A percentile compares a stretch with the other conserved stretches of the same genome.
Evolutionary conservation across 805 yeast species (phyloP).

Genomic region (Wickerhamomyces strasburgensis): DNA sequence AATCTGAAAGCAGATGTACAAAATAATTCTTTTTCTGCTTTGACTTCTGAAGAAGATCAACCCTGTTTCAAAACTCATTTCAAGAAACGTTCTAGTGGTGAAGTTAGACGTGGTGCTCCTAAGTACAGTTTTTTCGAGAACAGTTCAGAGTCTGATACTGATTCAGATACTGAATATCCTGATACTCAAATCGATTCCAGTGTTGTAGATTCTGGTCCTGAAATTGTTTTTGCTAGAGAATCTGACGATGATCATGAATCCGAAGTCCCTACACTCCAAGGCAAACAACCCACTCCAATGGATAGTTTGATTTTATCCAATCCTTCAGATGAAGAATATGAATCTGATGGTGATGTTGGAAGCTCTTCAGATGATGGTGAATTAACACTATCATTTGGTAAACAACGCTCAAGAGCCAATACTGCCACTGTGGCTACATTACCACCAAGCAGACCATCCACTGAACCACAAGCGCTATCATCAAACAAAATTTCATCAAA

Average conservation of each 20-base stretch:
- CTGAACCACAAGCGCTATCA: not conserved
- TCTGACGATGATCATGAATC: slow-evolving; percentile 11
- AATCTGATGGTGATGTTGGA: slow-evolving; percentile 32
- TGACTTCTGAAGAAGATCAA: no score
- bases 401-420: slow-evolving; percentile 1
- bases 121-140: slow-evolving; percentile 24
- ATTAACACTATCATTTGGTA: slow-evolving; percentile 6
- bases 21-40: not conserved
- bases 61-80: not conserved
- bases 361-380: slow-evolving; percentile 10
- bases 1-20: slow-evolving; percentile 10
- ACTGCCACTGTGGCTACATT: slow-evolving; percentile 33
- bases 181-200: not conserved
- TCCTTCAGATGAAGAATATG: slow-evolving; percentile 2
- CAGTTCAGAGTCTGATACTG: slow-evolving; percentile 14
- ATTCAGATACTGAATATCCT: slow-evolving; percentile 1
- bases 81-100: slow-evolving; percentile 3
- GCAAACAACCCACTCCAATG: not conserved
- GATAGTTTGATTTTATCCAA: not conserved
- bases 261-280: not conserved
- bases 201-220: slow-evolving; percentile 9
- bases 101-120: slow-evolving; percentile 16
- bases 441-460: slow-evolving; percentile 1
- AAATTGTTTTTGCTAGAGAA: slow-evolving; percentile 14
- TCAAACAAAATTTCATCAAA: slow-evolving; percentile 1